Evolutionary conservation across 129 eudicot genomes (phyloP).

Genomic region (Lonicera japonica): DNA sequence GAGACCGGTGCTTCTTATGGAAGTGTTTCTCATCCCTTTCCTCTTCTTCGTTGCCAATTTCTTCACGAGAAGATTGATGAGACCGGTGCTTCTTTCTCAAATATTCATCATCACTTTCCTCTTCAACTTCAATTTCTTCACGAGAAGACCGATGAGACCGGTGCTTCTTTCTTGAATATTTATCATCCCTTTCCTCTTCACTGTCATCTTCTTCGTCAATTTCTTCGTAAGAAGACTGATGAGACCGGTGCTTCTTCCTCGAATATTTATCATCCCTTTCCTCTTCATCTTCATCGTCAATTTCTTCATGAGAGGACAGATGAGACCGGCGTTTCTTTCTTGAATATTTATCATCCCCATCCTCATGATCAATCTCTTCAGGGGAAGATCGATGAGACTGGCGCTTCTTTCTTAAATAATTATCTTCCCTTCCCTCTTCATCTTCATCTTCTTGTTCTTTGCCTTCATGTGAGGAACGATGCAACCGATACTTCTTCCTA

Average conservation of each 20-base stretch:
- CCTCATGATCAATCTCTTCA: background rate
- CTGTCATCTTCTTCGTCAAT: conserved; percentile 21
- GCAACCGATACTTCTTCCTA: conserved; percentile 30
- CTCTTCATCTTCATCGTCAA: conserved; percentile 24
- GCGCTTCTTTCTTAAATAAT: conserved; percentile 26
- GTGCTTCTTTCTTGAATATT: conserved; percentile 45
- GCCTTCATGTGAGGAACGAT: conserved; percentile 14
- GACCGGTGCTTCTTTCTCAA: conserved; percentile 23
- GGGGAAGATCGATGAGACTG: conserved; percentile 23
- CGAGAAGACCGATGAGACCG: conserved; percentile 39
- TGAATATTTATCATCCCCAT: conserved; percentile 24
- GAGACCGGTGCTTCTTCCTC: conserved; percentile 30
- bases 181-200: conserved; percentile 25
- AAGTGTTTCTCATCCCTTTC: conserved; percentile 21
- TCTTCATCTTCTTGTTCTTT: conserved; percentile 19
- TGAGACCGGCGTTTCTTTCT: conserved; percentile 54
- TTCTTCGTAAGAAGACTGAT: conserved; percentile 11
- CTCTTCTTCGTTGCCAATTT: conserved; percentile 14
- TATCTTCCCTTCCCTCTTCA: conserved; percentile 20
- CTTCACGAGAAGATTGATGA: conserved; percentile 11
- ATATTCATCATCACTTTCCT: conserved; percentile 24
- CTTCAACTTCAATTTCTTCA: conserved; percentile 10
- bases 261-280: conserved; percentile 23
- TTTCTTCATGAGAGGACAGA: conserved; percentile 27
- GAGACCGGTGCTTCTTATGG: conserved; percentile 50